phyloP scores from a whole-genome alignment of 1,139 yeast species.

The Protomyces inouyei region DNA sequence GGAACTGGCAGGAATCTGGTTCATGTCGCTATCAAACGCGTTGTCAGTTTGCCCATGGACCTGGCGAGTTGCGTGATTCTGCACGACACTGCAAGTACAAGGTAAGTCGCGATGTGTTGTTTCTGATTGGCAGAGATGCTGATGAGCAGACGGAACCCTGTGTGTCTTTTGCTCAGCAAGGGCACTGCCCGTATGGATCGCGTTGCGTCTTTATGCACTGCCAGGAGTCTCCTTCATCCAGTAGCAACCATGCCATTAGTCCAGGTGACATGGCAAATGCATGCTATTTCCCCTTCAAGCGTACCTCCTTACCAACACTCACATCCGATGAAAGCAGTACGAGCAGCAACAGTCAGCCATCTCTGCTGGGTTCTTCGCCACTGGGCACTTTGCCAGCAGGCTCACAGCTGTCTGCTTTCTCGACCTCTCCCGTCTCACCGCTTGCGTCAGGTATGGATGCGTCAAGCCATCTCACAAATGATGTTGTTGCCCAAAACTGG shows the following conservation, averaged over 20 bases:
- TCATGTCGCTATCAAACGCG: constrained; percentile 26
- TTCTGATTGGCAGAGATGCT: background rate
- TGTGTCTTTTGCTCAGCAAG: constrained; percentile 10
- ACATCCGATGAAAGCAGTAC: background rate
- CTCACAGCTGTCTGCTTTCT: background rate
- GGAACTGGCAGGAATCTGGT: constrained; percentile 21
- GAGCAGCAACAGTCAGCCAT: background rate
- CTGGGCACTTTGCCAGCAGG: background rate
- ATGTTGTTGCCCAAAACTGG: background rate
- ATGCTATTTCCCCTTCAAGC: background rate
- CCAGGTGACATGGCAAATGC: background rate
- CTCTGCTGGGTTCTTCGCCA: background rate
- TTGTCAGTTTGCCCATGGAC: constrained; percentile 29
- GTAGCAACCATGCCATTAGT: background rate
- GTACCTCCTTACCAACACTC: background rate
- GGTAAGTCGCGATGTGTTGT: background rate
- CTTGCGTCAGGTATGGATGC: background rate
- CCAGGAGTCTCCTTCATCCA: background rate
- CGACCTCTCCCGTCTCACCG: background rate
- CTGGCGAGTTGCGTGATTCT: constrained; percentile 6
- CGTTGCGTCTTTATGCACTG: constrained; percentile 29
- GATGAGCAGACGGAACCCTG: constrained; percentile 28
- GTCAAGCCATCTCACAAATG: background rate
- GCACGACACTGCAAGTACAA: constrained; percentile 11
- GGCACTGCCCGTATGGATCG: constrained; percentile 26